Base-by-base conservation (phyloP, 2,329 filamentous ascomycete genomes). In the Trichoderma sp. region DNA sequence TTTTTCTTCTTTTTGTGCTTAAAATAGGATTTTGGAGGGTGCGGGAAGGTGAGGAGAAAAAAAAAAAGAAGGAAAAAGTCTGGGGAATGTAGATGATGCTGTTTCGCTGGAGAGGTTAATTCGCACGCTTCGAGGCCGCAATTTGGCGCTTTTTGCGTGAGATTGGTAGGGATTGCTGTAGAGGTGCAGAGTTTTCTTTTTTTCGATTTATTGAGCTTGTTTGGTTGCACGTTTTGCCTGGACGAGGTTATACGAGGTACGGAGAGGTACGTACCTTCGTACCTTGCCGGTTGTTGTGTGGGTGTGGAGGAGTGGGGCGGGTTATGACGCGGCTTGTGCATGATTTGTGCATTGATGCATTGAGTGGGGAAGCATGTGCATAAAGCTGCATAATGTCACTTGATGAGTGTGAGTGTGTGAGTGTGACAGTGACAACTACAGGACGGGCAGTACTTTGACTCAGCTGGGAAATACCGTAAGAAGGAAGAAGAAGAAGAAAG, bases 211-310 rank as follows among this genome's bases (percentile, higher is more conserved):
- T 21, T 21, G 45, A 4, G 45, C 7, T 50, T 11, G 18, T 50
- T 50, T 50, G n/a, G n/a, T 50, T 53, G 45, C 45, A 11, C 18
- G 7, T 50, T 24, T 24, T 21, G 45, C 45, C 14, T n/a, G n/a
- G n/a, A 53, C 9, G n/a, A 21, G n/a, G n/a, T 53, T 53, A 56
- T 68, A 68, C 65, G 45, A 68, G 45, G 65, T 68, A 68, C 65
- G 12, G 8, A 3, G 27, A 3, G 18, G 65, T 33, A 53, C 65
- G 65, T 68, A 33, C 45, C 45, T 27, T 35, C 38, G 29, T 24
- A 24, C 65, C n/a, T 38, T 68, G 45, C 31, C 3, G n/a, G 60
- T 4, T 41, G 6, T 41, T 41, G 38, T 8, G 38, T 41, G 21
- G 7, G 45, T 56, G 45, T 56, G 66, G 66, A 59, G 66, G 66